Percentiles rank a stretch among this genome's conserved stretches.
phyloP scores from a whole-genome alignment of 306 rosid genomes.

The Cucumis sativus region Cucumber_9930_V3 NC_026657.2:8901501-8902000 shows the following conservation, averaged over 20 bases:
- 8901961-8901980: conserved; percentile 28
- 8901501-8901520: background rate
- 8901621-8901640: background rate
- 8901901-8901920: conserved; percentile 1
- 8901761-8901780: background rate
- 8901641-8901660: background rate
- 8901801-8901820: background rate
- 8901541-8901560: background rate
- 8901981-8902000: conserved; percentile 10
- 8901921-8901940: conserved; percentile 29
- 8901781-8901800: background rate
- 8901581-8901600: background rate
- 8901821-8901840: background rate
- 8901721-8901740: background rate
- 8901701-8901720: background rate
- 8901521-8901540: background rate
- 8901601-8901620: background rate
- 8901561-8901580: background rate
- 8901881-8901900: background rate
- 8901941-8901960: conserved; percentile 38
- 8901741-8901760: background rate
- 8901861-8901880: conserved; percentile 1
- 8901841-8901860: background rate
- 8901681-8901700: background rate
- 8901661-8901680: no score